phyloP scores from a whole-genome alignment of 2,329 filamentous ascomycete species.

The Beauveria australis region DNA sequence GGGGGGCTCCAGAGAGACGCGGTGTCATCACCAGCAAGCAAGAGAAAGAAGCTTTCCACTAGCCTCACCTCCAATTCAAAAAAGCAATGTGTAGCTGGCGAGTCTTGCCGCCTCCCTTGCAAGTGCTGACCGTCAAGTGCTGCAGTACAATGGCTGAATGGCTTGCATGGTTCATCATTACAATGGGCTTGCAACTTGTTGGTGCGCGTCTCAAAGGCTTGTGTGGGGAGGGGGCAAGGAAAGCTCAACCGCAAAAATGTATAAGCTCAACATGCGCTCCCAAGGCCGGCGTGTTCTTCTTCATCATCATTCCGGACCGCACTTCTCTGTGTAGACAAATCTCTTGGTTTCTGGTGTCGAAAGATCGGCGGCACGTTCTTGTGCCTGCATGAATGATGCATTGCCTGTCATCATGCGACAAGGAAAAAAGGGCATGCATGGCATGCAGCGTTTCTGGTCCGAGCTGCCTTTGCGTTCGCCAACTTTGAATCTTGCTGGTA shows the following conservation, averaged over 20 bases:
- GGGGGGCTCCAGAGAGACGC: neutral
- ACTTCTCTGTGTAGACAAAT: neutral
- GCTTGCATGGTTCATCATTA: neutral
- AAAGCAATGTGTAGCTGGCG: neutral
- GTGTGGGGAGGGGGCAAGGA: neutral
- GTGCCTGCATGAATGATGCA: neutral
- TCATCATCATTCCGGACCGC: too few relatives aligned
- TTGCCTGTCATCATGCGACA: neutral
- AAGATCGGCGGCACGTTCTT: neutral
- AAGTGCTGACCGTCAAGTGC: constrained; percentile 1
- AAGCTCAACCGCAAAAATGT: neutral
- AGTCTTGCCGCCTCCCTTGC: neutral
- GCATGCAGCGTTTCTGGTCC: neutral
- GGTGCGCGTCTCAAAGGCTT: neutral
- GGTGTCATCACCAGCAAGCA: neutral
- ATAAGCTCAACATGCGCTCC: neutral
- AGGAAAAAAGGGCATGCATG: too few relatives aligned
- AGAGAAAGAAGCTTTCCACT: neutral
- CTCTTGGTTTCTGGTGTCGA: too few relatives aligned
- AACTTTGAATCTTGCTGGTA: neutral
- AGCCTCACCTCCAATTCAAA: neutral
- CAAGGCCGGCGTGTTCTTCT: neutral
- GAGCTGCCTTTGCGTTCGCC: neutral
- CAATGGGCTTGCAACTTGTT: neutral
- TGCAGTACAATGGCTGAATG: neutral